Base-by-base conservation (phyloP, 1,139 yeast species). In the Pichia sp. region DNA sequence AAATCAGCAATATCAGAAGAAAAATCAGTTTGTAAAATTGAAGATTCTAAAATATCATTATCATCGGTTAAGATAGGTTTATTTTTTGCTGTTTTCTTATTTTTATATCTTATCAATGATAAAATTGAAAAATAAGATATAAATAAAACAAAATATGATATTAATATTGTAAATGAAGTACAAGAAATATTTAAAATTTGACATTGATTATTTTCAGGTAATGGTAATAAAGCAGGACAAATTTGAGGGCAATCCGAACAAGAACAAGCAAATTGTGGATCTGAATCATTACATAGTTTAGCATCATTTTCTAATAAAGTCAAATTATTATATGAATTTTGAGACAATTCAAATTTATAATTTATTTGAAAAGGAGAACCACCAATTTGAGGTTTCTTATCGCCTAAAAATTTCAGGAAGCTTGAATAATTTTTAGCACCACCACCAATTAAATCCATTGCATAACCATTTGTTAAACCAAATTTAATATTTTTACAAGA, bases 371-470 rank as follows among this genome's bases (percentile, higher is more conserved):
- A 89, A 0, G 97, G 97, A 0, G 96, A 87, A 0, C 97, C 97
- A 1, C 97, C 97, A 6, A 92, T 68, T 52, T 87, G 56, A 0
- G 97, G 97, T 60, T 90, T 90, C 55, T 89, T 95, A 60, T 90
- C 97, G 6, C 97, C 97, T 47, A 92, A 65, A 59, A 90, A 92
- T 63, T 87, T 86, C 54, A 92, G 68, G 60, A 92, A 92, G 43
- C 78, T 79, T 37, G 69, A 59, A 59, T 77, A 86, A 57, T 81
- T 78, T 48, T 72, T 74, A 3, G 97, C 97, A 0, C 97, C 97
- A 9, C 98, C 98, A 6, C 98, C 98, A 41, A 92, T 83, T 42
- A 92, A 72, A 60, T 92, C 97, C 97, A 92, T 89, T 8, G 97
- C 97, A 57, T 76, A 86, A 3, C 97, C 97, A 63, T 90, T 90